These are phyloP conservation scores for Starmerella lactis-condensi DNA, from an alignment of 805 yeast species.

Conservation along the genomic window DNA sequence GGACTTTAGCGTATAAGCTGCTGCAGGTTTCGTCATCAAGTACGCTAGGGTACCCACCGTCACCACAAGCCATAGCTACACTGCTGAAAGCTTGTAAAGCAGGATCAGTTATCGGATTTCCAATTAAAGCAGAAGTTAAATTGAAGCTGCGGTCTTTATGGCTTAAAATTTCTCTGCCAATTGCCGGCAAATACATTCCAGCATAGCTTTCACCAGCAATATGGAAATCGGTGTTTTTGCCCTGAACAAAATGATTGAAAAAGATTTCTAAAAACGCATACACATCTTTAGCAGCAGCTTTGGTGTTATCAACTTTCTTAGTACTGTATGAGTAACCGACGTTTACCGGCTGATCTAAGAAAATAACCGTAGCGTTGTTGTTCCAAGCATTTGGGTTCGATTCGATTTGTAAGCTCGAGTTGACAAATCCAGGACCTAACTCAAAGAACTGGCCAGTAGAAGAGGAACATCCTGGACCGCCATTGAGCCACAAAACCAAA, in stretches of 20 bases:
- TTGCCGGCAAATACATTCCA: slow-evolving; percentile 89
- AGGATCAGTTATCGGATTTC: slow-evolving; percentile 87
- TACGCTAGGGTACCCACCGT: slow-evolving; percentile 67
- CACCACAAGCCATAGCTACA: slow-evolving; percentile 89
- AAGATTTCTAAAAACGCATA: slow-evolving; percentile 73
- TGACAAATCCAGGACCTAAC: slow-evolving; percentile 74
- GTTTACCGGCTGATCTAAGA: slow-evolving; percentile 86
- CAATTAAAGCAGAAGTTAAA: slow-evolving; percentile 66
- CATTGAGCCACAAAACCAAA: slow-evolving; percentile 75
- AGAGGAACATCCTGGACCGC: slow-evolving; percentile 96
- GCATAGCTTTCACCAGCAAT: slow-evolving; percentile 92
- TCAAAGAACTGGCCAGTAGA: slow-evolving; percentile 83
- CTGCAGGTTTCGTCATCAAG: slow-evolving; percentile 64
- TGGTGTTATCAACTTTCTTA: slow-evolving; percentile 11
- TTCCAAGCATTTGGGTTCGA: slow-evolving; percentile 85
- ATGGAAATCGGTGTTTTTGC: slow-evolving; percentile 40
- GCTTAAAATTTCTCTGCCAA: slow-evolving; percentile 37
- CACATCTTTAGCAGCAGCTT: slow-evolving; percentile 74
- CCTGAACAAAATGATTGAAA: slow-evolving; percentile 73
- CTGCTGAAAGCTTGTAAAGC: slow-evolving; percentile 61
- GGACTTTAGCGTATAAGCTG: slow-evolving; percentile 44
- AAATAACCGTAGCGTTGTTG: slow-evolving; percentile 75
- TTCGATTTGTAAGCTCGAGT: slow-evolving; percentile 49
- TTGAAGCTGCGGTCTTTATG: slow-evolving; percentile 51
- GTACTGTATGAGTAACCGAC: slow-evolving; percentile 74